Evolutionary conservation across 1,284 basidiomycete genomes (phyloP).

Genomic region (Xerocomus nothofagi): DNA sequence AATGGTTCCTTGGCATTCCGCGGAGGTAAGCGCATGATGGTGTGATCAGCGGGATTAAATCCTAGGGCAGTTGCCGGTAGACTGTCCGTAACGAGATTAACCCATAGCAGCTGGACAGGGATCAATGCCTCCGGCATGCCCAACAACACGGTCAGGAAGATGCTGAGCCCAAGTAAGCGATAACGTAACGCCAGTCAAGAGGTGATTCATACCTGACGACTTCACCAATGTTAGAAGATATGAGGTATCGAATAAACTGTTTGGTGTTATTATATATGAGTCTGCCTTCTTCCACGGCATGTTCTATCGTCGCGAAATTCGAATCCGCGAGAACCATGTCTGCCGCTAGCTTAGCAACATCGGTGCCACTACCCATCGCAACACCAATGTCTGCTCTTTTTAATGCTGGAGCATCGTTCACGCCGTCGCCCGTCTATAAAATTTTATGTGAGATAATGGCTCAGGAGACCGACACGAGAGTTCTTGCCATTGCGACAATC

Average conservation of each 20-base stretch:
- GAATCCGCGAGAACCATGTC: conserved; percentile 94
- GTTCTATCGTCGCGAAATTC: conserved; percentile 91
- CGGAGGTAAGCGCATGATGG: conserved; percentile 94
- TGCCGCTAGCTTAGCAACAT: conserved; percentile 97
- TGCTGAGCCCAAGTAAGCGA: conserved; percentile 46
- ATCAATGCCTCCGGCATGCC: conserved; percentile 99
- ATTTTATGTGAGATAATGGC: conserved; percentile 12
- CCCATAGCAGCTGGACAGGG: conserved; percentile 97
- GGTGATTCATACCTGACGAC: conserved; percentile 70
- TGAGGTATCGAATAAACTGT: conserved; percentile 93
- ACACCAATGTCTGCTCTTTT: conserved; percentile 99
- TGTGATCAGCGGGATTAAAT: conserved; percentile 95
- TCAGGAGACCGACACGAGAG: conserved; percentile 12
- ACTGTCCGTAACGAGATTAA: conserved; percentile 94
- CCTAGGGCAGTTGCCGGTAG: conserved; percentile 97
- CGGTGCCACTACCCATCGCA: conserved; percentile 98
- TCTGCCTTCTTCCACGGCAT: conserved; percentile 95
- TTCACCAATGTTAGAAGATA: conserved; percentile 98
- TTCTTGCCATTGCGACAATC: conserved; percentile 93
- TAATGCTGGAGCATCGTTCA: conserved; percentile 95
- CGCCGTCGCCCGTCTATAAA: conserved; percentile 85
- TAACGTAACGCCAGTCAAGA: background rate
- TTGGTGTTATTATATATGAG: conserved; percentile 99
- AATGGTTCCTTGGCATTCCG: conserved; percentile 88
- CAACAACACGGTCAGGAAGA: conserved; percentile 94